phyloP scores from a whole-genome alignment of 129 eudicot species.

The Tagetes erecta region DNA sequence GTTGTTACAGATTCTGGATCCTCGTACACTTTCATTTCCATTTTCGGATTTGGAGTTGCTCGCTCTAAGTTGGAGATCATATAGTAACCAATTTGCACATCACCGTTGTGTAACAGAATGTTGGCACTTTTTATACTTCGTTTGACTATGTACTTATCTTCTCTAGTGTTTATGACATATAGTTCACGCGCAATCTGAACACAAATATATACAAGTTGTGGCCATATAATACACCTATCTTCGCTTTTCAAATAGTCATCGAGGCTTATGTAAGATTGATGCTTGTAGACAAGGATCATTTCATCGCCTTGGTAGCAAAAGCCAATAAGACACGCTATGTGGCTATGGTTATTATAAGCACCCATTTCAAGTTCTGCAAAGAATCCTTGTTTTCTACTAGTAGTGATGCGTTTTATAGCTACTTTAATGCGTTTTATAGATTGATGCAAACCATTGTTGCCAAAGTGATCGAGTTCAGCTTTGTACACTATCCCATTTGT shows the following conservation, averaged over 20 bases:
- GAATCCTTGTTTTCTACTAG: slow-evolving; percentile 2
- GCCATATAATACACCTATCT: slow-evolving; percentile 4
- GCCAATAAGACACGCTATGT: neutral
- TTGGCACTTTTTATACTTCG: neutral
- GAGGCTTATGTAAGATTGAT: slow-evolving; percentile 3
- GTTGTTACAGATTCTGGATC: neutral
- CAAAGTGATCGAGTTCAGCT: slow-evolving; percentile 14
- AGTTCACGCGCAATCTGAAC: slow-evolving; percentile 15
- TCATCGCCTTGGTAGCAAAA: slow-evolving; percentile 13
- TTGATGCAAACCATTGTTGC: neutral
- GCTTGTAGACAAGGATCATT: slow-evolving; percentile 13
- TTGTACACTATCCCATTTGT: neutral
- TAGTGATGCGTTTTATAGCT: slow-evolving; percentile 7
- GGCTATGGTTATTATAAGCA: neutral
- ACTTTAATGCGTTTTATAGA: neutral
- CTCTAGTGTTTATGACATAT: slow-evolving; percentile 1
- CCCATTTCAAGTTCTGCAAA: slow-evolving; percentile 8
- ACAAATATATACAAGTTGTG: neutral
- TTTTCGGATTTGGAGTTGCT: neutral
- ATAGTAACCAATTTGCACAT: slow-evolving; percentile 13
- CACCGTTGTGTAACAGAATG: neutral
- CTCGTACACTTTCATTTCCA: neutral
- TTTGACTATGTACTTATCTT: neutral
- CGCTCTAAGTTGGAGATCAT: neutral
- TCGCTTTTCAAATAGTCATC: neutral